A percentile compares a stretch with the other conserved stretches of the same genome.
phyloP scores from a whole-genome alignment of 2,329 filamentous ascomycete genomes.

The Phialophora macrospora region DNA sequence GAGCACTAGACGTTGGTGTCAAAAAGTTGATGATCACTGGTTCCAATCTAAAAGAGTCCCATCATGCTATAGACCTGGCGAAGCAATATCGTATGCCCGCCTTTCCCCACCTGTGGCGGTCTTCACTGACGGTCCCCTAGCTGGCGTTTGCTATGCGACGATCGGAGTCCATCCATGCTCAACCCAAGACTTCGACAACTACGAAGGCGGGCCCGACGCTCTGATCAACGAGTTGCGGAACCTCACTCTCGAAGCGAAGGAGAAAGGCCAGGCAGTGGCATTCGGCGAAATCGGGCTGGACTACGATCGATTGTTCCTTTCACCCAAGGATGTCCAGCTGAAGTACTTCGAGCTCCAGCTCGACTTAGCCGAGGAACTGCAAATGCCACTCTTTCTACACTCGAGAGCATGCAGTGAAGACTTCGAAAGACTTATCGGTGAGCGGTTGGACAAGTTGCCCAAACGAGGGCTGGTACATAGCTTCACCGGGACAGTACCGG shows the following conservation, averaged over 20 bases:
- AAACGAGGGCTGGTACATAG: slow-evolving; percentile 87
- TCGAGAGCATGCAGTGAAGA: slow-evolving; percentile 84
- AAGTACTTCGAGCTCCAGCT: slow-evolving; percentile 86
- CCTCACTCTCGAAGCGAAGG: slow-evolving; percentile 66
- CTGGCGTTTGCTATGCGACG: slow-evolving; percentile 83
- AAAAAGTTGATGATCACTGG: slow-evolving; percentile 91
- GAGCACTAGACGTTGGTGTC: slow-evolving; percentile 79
- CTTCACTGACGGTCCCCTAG: slow-evolving; percentile 50
- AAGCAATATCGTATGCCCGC: slow-evolving; percentile 68
- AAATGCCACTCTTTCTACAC: slow-evolving; percentile 89
- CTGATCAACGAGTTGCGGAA: slow-evolving; percentile 64
- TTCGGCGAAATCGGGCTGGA: slow-evolving; percentile 96
- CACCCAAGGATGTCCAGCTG: slow-evolving; percentile 76
- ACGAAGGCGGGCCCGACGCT: slow-evolving; percentile 52
- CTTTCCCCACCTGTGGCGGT: neutral
- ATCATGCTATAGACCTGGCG: slow-evolving; percentile 74
- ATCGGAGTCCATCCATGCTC: slow-evolving; percentile 94
- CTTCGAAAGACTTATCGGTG: slow-evolving; percentile 74
- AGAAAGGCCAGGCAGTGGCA: slow-evolving; percentile 68
- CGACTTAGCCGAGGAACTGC: slow-evolving; percentile 73
- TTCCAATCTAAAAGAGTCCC: slow-evolving; percentile 79
- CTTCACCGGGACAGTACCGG: slow-evolving; percentile 85
- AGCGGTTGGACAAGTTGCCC: slow-evolving; percentile 67
- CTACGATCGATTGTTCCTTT: slow-evolving; percentile 88
- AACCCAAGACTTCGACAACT: slow-evolving; percentile 74